phyloP scores from a whole-genome alignment of 441 rosid species.

The Eutrema salsugineum region DNA sequence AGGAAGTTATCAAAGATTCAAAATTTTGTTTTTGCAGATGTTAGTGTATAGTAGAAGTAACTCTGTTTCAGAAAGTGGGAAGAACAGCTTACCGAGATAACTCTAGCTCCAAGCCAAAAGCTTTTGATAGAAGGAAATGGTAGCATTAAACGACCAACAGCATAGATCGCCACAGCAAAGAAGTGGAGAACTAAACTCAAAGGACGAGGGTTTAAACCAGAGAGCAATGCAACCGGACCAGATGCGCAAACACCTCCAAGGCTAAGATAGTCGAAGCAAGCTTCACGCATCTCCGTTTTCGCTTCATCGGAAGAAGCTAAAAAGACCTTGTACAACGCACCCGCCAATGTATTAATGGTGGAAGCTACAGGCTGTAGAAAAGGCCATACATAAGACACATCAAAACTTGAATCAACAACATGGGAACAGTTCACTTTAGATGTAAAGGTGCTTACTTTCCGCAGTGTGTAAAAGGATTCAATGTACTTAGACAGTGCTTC shows the following conservation, averaged over 20 bases:
- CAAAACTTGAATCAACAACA: background rate
- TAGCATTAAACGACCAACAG: constrained; percentile 44
- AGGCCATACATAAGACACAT: background rate
- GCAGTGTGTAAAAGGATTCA: constrained; percentile 55
- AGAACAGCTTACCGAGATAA: constrained; percentile 35
- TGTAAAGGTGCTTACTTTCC: constrained; percentile 31
- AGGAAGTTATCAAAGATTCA: background rate
- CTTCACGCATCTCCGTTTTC: background rate
- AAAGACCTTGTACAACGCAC: constrained; percentile 30
- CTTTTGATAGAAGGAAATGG: constrained; percentile 49
- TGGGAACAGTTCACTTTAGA: background rate
- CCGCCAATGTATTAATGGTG: constrained; percentile 58
- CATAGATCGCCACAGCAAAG: constrained; percentile 50
- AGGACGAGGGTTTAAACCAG: constrained; percentile 62
- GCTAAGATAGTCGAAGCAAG: background rate
- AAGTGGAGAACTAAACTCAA: constrained; percentile 49
- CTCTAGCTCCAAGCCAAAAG: constrained; percentile 41
- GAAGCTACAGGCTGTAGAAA: constrained; percentile 47
- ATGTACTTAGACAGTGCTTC: constrained; percentile 39
- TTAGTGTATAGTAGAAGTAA: background rate
- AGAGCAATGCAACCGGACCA: constrained; percentile 55
- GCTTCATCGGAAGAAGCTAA: background rate
- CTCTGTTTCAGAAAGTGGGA: background rate
- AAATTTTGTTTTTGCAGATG: background rate
- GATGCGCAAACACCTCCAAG: constrained; percentile 31